phyloP scores from a whole-genome alignment of 140 eudicot genomes.

The Oenanthe javanica region DNA sequence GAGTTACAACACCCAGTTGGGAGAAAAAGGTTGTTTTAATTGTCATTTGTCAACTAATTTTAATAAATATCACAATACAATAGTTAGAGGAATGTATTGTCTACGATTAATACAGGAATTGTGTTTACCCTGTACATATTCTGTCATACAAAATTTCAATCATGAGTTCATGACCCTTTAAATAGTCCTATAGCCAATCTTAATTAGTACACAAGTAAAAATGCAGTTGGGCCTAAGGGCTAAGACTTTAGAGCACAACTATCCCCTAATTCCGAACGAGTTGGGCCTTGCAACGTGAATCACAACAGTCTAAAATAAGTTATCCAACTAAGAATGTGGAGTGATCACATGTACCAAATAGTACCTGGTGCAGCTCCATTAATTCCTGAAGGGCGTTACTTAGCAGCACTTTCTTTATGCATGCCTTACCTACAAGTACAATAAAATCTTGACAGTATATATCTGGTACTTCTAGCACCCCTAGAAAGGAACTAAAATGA shows the following conservation, averaged over 20 bases:
- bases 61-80: not conserved
- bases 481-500: not conserved
- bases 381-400: slow-evolving; percentile 97
- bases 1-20: not conserved
- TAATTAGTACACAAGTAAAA: not conserved
- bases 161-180: not conserved
- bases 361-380: slow-evolving; percentile 97
- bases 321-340: not conserved
- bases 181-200: not conserved
- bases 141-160: not conserved
- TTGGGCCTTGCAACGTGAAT: not conserved
- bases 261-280: not conserved
- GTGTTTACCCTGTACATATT: not conserved
- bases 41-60: not conserved
- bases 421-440: slow-evolving; percentile 74
- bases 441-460: not conserved
- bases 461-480: not conserved
- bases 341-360: not conserved
- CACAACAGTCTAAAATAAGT: not conserved
- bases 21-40: not conserved
- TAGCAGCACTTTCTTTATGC: slow-evolving; percentile 92
- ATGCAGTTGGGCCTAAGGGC: not conserved
- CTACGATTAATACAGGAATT: not conserved
- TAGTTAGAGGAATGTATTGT: not conserved
- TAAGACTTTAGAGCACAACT: not conserved